A percentile compares a stretch with the other conserved stretches of the same genome.
Evolutionary conservation across 352 stramenopile genomes (phyloP).

Genomic region (Vaucheria bursata): DNA sequence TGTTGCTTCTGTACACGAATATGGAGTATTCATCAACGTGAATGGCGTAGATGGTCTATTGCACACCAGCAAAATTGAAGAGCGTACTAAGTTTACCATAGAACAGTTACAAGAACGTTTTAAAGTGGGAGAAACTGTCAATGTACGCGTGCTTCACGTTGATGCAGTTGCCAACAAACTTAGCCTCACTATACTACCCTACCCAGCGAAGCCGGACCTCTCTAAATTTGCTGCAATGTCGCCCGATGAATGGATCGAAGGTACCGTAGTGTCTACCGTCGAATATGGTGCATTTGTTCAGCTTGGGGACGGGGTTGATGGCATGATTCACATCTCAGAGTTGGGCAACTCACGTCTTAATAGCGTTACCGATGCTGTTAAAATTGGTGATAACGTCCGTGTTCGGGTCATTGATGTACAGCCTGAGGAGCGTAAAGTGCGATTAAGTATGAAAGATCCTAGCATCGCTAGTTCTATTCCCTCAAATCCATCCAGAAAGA

Average conservation of each 20-base stretch:
- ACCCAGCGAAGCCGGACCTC: slow-evolving; percentile 10
- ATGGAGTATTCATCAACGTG: slow-evolving; percentile 38
- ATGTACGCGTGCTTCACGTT: slow-evolving; percentile 38
- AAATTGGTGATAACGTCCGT: slow-evolving; percentile 1
- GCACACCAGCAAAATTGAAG: slow-evolving; percentile 46
- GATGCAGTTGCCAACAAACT: slow-evolving; percentile 40
- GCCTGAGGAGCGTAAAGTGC: slow-evolving; percentile 19
- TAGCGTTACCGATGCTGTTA: slow-evolving; percentile 12
- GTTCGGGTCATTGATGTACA: slow-evolving; percentile 35
- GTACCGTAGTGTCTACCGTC: slow-evolving; percentile 32
- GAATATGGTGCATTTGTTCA: slow-evolving; percentile 36
- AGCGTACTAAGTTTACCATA: neutral
- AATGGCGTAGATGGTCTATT: slow-evolving; percentile 42
- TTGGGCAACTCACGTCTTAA: slow-evolving; percentile 14
- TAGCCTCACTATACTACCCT: slow-evolving; percentile 35
- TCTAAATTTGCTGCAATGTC: slow-evolving; percentile 1
- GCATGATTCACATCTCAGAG: slow-evolving; percentile 48
- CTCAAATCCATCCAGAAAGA: too few species aligned
- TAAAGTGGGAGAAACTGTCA: slow-evolving; percentile 22
- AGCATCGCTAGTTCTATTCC: too few species aligned
- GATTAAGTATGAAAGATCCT: slow-evolving; percentile 37
- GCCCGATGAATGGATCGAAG: slow-evolving; percentile 31
- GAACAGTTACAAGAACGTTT: slow-evolving; percentile 22
- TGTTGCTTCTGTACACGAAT: slow-evolving; percentile 32
- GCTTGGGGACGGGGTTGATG: slow-evolving; percentile 33